Evolutionary conservation across 495 filamentous ascomycete genomes (phyloP).

Genomic region (Trichoderma reesei): DNA sequence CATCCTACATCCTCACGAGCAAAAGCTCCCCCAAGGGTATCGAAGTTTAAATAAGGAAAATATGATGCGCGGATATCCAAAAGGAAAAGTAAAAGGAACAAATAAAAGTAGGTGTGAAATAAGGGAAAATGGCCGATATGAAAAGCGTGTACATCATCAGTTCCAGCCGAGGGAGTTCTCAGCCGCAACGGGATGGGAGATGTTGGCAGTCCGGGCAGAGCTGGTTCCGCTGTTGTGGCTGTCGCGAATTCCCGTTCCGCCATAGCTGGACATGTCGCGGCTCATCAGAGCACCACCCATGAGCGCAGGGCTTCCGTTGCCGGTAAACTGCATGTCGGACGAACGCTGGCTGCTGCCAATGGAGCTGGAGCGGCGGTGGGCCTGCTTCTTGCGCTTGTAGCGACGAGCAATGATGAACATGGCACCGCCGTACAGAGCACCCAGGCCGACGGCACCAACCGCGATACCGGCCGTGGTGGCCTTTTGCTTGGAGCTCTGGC

Average conservation of each 20-base stretch:
- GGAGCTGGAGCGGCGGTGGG: conserved; percentile 70
- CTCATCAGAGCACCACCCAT: conserved; percentile 44
- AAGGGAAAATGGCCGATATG: neutral
- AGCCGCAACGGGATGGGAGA: conserved; percentile 80
- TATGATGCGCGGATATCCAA: conserved; percentile 14
- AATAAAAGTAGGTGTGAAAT: neutral
- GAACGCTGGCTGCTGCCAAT: conserved; percentile 29
- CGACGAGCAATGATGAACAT: conserved; percentile 94
- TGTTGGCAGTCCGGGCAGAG: conserved; percentile 61
- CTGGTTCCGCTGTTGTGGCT: conserved; percentile 54
- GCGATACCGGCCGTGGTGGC: conserved; percentile 79
- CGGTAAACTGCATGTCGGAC: conserved; percentile 44
- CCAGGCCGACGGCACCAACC: conserved; percentile 65
- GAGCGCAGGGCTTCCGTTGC: conserved; percentile 46
- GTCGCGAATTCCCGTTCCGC: conserved; percentile 49
- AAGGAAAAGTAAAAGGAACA: neutral
- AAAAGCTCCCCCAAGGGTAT: conserved; percentile 34
- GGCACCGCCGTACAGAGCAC: conserved; percentile 89
- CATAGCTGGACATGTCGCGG: conserved; percentile 39
- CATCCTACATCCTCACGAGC: conserved; percentile 6
- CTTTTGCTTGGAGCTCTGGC: conserved; percentile 44
- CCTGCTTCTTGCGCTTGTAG: conserved; percentile 78
- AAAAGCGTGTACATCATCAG: conserved; percentile 37
- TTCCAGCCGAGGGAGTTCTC: conserved; percentile 99
- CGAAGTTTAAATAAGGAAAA: conserved; percentile 32